Evolutionary conservation across 805 yeast species (phyloP), one percentile per base, ranked within the genome.

Genomic region (Teunomyces lycoperdinae): DNA sequence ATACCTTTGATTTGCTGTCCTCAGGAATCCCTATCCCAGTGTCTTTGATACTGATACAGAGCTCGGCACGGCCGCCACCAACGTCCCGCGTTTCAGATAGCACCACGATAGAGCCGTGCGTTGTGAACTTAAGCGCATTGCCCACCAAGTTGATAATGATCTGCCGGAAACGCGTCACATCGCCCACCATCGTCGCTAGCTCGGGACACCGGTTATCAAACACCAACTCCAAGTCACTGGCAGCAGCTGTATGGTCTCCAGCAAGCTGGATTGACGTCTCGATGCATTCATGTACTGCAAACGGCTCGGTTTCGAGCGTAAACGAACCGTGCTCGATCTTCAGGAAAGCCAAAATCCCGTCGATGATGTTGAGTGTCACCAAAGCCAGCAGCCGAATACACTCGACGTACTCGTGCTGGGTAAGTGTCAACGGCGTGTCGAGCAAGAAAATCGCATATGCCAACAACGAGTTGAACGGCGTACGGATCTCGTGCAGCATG

Each of bases 401-500:
- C 50, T 77, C 80, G 7, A 78, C 83, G 51, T 78, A 78, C 48
- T 76, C 79, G 17, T 69, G 58, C 52, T 78, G 83, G 6, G 74
- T 61, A 30, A 61, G 64, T 10, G 61, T 67, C 48, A 78, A 60
- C 3, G 66, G 68, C 0, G 83, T 78, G 49, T 78, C 81, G 45
- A 78, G 60, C 47, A 79, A 63, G 51, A 78, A 73, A 3, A 77
- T 71, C 2, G 78, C 70, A 57, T 79, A 76, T 13, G 79, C 74
- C 47, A 77, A 62, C 29, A 76, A 64, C 2, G 79, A 76, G 54
- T 79, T 79, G 61, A 78, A 78, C 1, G 83, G 83, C 1, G 83
- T 78, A 43, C 83, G 62, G 43, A 78, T 78, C 52, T 78, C 83
- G 54, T 78, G 83, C 1, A 82, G 78, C 83, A 78, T 78, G 51